These are phyloP conservation scores for Astrephomene gubernaculifera DNA, from an alignment of 139 green algal genomes.

Conservation along the genomic window DNA sequence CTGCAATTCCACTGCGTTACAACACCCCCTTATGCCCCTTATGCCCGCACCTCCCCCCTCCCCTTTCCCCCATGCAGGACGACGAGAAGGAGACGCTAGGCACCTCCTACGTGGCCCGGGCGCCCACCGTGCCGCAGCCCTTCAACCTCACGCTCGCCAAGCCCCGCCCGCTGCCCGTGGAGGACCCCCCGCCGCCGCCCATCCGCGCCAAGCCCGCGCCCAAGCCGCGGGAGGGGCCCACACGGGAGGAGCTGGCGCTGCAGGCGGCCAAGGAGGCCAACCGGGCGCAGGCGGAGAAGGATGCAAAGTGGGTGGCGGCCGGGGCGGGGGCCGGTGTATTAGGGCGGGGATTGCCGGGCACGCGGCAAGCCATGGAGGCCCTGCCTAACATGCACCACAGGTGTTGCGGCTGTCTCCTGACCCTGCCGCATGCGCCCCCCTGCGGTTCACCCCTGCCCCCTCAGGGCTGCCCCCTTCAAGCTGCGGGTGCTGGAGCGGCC, in stretches of 20 bases:
- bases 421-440: too few species aligned
- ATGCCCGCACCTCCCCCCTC: too few species aligned
- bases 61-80: not conserved
- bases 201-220: conserved; percentile 55
- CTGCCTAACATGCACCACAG: too few species aligned
- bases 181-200: conserved; percentile 57
- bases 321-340: too few species aligned
- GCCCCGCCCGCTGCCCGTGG: conserved; percentile 70
- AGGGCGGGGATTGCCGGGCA: too few species aligned
- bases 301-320: conserved; percentile 31
- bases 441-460: too few species aligned
- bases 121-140: conserved; percentile 58
- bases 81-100: conserved; percentile 40
- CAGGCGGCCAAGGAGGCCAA: conserved; percentile 64
- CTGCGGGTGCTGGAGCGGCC: conserved; percentile 72
- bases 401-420: too few species aligned
- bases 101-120: conserved; percentile 4
- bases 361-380: too few species aligned
- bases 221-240: conserved; percentile 59
- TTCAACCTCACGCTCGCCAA: conserved; percentile 78
- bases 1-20: too few species aligned
- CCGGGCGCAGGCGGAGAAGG: conserved; percentile 30
- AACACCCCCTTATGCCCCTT: too few species aligned
- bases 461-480: conserved; percentile 62
- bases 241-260: conserved; percentile 72